A percentile compares a stretch with the other conserved stretches of the same genome.
Conservation (phyloP, 2,329 filamentous ascomycete genomes). For the Pseudogymnoascus verrucosus region DNA sequence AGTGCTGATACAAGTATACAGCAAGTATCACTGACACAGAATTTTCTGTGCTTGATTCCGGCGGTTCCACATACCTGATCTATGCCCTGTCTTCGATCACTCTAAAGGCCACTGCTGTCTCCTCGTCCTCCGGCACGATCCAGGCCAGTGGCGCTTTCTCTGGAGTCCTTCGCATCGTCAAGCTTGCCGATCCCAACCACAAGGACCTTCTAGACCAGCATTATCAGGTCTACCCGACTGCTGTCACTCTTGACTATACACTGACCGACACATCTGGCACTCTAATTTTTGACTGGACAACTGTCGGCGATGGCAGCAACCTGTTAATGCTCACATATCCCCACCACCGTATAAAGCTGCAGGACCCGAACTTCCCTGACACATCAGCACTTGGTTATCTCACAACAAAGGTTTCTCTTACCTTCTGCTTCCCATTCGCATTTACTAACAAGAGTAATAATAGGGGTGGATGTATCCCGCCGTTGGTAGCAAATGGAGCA, state of each 20-base stretch:
- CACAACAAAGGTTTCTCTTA: conserved; percentile 19
- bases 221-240: conserved; percentile 19
- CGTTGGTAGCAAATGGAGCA: conserved; percentile 20
- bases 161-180: conserved; percentile 20
- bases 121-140: conserved; percentile 15
- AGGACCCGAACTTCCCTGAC: conserved; percentile 17
- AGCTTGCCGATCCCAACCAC: conserved; percentile 17
- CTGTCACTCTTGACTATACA: conserved; percentile 17
- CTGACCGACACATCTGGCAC: conserved; percentile 18
- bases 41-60: conserved; percentile 20
- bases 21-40: conserved; percentile 17
- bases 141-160: conserved; percentile 14
- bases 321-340: conserved; percentile 23
- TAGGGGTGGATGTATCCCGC: conserved; percentile 23
- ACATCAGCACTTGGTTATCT: conserved; percentile 19
- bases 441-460: neutral
- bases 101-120: conserved; percentile 17
- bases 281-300: conserved; percentile 20
- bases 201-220: conserved; percentile 20
- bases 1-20: conserved; percentile 9
- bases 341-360: conserved; percentile 20
- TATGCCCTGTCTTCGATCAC: conserved; percentile 20
- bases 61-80: conserved; percentile 19
- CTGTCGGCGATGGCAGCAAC: conserved; percentile 16
- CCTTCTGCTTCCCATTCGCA: neutral